Percentiles rank a stretch among this genome's conserved stretches.
These are phyloP conservation scores for Termitomyces sp. DNA, from an alignment of 768 basidiomycete species.

Conservation along the genomic window DNA sequence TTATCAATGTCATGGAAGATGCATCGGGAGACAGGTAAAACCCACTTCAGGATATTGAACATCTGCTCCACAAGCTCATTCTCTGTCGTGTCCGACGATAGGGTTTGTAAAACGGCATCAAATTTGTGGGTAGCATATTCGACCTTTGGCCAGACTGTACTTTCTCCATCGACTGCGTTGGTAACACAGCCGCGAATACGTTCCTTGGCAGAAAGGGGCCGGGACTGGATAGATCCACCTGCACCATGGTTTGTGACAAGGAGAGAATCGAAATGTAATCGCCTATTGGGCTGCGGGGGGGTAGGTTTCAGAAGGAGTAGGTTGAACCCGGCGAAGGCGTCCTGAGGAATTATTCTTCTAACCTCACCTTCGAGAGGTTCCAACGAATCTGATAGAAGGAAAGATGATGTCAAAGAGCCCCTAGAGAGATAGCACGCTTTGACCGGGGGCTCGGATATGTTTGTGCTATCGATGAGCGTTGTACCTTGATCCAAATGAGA, in stretches of 20 bases:
- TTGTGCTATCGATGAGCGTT: constrained; percentile 51
- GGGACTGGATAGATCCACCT: constrained; percentile 50
- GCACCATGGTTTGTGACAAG: constrained; percentile 70
- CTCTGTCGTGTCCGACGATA: constrained; percentile 37
- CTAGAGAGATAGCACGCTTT: constrained; percentile 50
- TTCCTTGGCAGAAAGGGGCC: constrained; percentile 46
- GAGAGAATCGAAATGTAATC: constrained; percentile 43
- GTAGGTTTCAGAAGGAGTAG: constrained; percentile 57
- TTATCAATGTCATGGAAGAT: constrained; percentile 18
- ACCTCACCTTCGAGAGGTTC: constrained; percentile 44
- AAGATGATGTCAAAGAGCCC: constrained; percentile 62
- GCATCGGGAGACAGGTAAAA: constrained; percentile 18
- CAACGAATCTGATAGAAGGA: constrained; percentile 50
- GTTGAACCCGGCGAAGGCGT: constrained; percentile 78
- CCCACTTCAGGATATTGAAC: constrained; percentile 68
- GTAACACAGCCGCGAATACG: constrained; percentile 56
- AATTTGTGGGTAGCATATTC: constrained; percentile 48
- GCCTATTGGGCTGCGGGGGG: constrained; percentile 16
- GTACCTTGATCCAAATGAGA: constrained; percentile 14
- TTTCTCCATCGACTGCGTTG: constrained; percentile 67
- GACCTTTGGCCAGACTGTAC: constrained; percentile 71
- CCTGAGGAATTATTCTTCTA: constrained; percentile 37
- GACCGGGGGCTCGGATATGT: constrained; percentile 66
- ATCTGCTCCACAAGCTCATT: constrained; percentile 49
- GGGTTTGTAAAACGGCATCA: constrained; percentile 31